Percentiles rank a stretch among this genome's conserved stretches.
Conservation (phyloP, 2,329 filamentous ascomycete genomes). For the Biscogniauxia sp. region DNA sequence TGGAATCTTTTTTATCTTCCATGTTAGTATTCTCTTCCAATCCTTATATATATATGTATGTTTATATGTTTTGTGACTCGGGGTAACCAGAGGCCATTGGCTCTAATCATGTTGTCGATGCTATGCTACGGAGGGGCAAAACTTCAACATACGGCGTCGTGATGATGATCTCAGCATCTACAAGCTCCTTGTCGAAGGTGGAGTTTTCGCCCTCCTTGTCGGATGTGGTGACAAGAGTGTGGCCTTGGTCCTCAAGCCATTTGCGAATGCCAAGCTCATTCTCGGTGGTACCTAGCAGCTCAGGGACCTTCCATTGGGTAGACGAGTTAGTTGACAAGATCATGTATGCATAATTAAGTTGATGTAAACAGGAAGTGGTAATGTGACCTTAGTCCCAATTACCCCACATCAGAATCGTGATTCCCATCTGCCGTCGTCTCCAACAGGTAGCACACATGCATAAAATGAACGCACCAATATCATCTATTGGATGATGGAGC, state of each 20-base stretch:
- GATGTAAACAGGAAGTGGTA: constrained; percentile 12
- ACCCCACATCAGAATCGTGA: constrained; percentile 19
- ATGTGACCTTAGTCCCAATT: constrained; percentile 17
- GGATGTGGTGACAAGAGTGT: constrained; percentile 94
- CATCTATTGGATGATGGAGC: constrained; percentile 12
- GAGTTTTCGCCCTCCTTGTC: constrained; percentile 96
- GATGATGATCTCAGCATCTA: constrained; percentile 97
- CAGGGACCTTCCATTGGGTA: constrained; percentile 57
- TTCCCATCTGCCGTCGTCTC: constrained; percentile 10
- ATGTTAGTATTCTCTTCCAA: constrained; percentile 12
- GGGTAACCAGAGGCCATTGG: not conserved
- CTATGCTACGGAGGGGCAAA: constrained; percentile 4
- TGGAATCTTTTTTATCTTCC: constrained; percentile 75
- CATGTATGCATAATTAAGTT: constrained; percentile 5
- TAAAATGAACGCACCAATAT: constrained; percentile 2
- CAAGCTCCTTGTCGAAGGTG: constrained; percentile 90
- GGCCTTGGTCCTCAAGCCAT: constrained; percentile 96
- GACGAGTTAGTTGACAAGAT: constrained; percentile 19
- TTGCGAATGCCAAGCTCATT: constrained; percentile 97
- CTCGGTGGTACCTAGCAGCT: constrained; percentile 90
- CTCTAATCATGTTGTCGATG: not conserved
- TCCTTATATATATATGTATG: not conserved
- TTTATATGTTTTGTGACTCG: constrained; percentile 1
- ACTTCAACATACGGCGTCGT: constrained; percentile 75
- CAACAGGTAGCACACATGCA: constrained; percentile 13